Conservation (phyloP, 2,329 filamentous ascomycete species). For the Lachnellula cervina region DNA sequence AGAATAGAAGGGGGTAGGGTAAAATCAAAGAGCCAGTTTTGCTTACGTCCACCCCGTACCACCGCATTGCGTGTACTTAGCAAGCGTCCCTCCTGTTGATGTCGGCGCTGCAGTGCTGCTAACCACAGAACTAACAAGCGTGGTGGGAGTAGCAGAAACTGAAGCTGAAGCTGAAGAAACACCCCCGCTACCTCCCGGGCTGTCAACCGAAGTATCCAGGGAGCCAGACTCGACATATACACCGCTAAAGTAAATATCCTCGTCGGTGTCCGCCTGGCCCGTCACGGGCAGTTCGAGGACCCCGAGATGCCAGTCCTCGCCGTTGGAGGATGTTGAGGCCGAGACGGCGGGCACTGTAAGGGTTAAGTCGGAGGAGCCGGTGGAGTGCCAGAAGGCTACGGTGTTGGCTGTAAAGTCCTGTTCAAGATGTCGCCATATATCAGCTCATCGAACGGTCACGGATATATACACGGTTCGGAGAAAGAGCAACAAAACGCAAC, state of each 20-base stretch:
- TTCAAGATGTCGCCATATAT: background rate
- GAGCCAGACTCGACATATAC: slow-evolving; percentile 63
- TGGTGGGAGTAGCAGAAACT: background rate
- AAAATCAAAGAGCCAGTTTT: no score
- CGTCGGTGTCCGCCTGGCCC: slow-evolving; percentile 48
- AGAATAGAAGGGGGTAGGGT: no score
- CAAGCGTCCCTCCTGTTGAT: slow-evolving; percentile 6
- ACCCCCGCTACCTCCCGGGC: slow-evolving; percentile 23
- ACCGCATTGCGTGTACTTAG: slow-evolving; percentile 24
- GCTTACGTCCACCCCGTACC: slow-evolving; percentile 23
- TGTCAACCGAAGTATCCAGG: slow-evolving; percentile 36
- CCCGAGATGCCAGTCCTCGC: slow-evolving; percentile 68
- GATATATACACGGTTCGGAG: no score
- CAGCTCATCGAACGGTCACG: background rate
- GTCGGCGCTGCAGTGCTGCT: background rate
- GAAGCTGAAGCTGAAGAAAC: slow-evolving; percentile 1
- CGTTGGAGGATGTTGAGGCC: slow-evolving; percentile 59
- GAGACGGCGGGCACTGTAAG: slow-evolving; percentile 57
- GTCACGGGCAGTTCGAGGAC: slow-evolving; percentile 59
- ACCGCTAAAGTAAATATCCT: slow-evolving; percentile 69
- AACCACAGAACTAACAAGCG: slow-evolving; percentile 1
- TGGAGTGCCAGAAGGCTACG: slow-evolving; percentile 67
- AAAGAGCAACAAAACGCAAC: no score
- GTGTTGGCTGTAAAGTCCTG: slow-evolving; percentile 55
- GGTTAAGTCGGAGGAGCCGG: slow-evolving; percentile 51